Percentiles rank a stretch among this genome's conserved stretches.
Conservation (phyloP, 2,329 filamentous ascomycete species). For the Stemphylium vesicarium region DNA sequence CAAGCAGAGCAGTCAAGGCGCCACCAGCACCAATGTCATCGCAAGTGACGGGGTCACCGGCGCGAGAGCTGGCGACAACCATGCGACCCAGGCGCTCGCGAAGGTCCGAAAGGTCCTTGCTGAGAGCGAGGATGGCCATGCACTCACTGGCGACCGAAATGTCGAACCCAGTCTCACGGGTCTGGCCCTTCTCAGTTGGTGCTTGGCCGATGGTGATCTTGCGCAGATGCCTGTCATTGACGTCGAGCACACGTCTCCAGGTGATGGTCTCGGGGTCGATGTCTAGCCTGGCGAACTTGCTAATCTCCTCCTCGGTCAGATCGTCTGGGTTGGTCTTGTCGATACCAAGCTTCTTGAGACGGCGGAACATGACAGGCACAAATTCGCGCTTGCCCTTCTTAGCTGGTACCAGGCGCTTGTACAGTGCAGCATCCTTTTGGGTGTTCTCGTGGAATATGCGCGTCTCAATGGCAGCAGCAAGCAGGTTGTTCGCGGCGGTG, state of each 20-base stretch:
- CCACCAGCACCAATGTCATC: constrained; percentile 94
- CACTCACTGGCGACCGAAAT: constrained; percentile 98
- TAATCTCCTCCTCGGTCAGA: constrained; percentile 87
- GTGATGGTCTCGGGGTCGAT: constrained; percentile 98
- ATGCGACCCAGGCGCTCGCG: constrained; percentile 91
- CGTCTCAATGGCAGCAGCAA: constrained; percentile 95
- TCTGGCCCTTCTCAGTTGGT: constrained; percentile 86
- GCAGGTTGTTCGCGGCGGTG: constrained; percentile 93
- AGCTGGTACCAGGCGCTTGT: constrained; percentile 81
- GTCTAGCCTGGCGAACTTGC: constrained; percentile 87
- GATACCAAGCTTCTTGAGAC: constrained; percentile 94
- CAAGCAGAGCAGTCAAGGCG: constrained; percentile 92
- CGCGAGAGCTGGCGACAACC: constrained; percentile 87
- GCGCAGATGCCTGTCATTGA: constrained; percentile 93
- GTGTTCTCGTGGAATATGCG: constrained; percentile 98
- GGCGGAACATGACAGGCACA: constrained; percentile 86
- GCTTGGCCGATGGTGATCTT: constrained; percentile 88
- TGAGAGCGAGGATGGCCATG: constrained; percentile 96
- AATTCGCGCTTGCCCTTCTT: constrained; percentile 93
- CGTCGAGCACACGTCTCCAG: constrained; percentile 93
- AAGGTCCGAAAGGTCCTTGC: constrained; percentile 86
- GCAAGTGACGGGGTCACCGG: constrained; percentile 90
- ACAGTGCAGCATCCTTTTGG: constrained; percentile 88
- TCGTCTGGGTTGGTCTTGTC: constrained; percentile 92
- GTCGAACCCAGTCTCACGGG: constrained; percentile 90